Conservation (phyloP, 2,329 filamentous ascomycete genomes). For the Periglandula ipomoeae region DNA sequence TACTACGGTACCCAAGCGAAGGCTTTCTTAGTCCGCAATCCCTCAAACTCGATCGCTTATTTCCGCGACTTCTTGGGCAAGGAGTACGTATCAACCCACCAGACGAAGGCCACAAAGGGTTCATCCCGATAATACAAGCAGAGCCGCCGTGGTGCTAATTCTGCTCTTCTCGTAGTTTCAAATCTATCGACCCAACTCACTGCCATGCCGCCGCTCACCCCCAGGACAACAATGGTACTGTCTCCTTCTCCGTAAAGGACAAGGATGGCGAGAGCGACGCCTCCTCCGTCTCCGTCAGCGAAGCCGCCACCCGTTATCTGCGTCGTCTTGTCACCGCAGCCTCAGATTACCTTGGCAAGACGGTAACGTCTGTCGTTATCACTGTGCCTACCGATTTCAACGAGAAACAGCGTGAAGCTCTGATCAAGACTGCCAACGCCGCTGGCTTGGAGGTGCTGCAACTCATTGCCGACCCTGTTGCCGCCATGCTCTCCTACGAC, state of each 20-base stretch:
- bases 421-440: conserved; percentile 67
- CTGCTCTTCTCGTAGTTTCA: conserved; percentile 48
- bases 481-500: conserved; percentile 84
- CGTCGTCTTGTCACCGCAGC: conserved; percentile 74
- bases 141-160: background rate
- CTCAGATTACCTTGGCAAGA: conserved; percentile 85
- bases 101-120: too few species aligned
- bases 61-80: conserved; percentile 95
- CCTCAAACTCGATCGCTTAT: conserved; percentile 86
- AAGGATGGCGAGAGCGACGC: conserved; percentile 50
- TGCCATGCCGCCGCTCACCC: conserved; percentile 92
- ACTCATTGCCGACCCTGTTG: conserved; percentile 83
- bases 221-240: conserved; percentile 57
- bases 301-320: conserved; percentile 78
- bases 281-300: conserved; percentile 66
- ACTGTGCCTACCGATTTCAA: conserved; percentile 89
- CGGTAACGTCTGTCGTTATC: conserved; percentile 89
- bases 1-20: conserved; percentile 96
- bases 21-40: conserved; percentile 83
- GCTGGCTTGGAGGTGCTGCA: conserved; percentile 86
- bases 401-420: conserved; percentile 75
- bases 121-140: background rate
- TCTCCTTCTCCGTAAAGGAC: conserved; percentile 80
- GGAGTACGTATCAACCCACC: conserved; percentile 50
- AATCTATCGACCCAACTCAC: conserved; percentile 91